These are phyloP conservation scores for Cytospora mali DNA, from an alignment of 2,329 filamentous ascomycete genomes.

Conservation along the genomic window DNA sequence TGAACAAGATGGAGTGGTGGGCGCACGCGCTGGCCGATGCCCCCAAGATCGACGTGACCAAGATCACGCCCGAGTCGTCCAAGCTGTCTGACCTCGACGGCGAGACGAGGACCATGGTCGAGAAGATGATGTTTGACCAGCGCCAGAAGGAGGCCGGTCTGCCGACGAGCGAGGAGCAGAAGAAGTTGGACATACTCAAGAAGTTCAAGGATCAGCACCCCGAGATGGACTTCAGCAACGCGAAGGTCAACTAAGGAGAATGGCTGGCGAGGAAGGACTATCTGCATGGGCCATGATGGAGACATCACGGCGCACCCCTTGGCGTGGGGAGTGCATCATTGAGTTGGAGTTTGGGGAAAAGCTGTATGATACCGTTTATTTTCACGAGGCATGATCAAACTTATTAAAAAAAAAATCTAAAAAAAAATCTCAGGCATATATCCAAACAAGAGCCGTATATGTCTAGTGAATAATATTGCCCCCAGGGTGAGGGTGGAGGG, in stretches of 20 bases:
- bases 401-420: neutral
- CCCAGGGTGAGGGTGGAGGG: too few relatives aligned
- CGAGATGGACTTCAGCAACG: conserved; percentile 73
- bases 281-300: neutral
- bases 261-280: too few relatives aligned
- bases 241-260: conserved; percentile 58
- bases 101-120: conserved; percentile 93
- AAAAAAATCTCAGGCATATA: too few relatives aligned
- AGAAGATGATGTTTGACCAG: conserved; percentile 99
- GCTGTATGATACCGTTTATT: conserved; percentile 23
- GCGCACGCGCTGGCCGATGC: conserved; percentile 83
- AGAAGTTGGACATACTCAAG: conserved; percentile 89
- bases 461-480: neutral
- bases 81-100: conserved; percentile 92
- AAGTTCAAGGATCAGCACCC: conserved; percentile 85
- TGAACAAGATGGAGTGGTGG: conserved; percentile 99
- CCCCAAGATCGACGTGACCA: conserved; percentile 91
- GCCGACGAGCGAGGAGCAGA: conserved; percentile 91
- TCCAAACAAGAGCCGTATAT: neutral
- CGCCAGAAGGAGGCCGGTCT: conserved; percentile 90
- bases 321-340: neutral
- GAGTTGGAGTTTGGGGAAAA: conserved; percentile 13
- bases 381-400: conserved; percentile 17
- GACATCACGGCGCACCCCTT: neutral
- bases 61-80: conserved; percentile 91